Evolutionary conservation across 2,329 filamentous ascomycete genomes (phyloP), one percentile per base, ranked within the genome.

Genomic region (Hymenotorrendiella dingleyae): DNA sequence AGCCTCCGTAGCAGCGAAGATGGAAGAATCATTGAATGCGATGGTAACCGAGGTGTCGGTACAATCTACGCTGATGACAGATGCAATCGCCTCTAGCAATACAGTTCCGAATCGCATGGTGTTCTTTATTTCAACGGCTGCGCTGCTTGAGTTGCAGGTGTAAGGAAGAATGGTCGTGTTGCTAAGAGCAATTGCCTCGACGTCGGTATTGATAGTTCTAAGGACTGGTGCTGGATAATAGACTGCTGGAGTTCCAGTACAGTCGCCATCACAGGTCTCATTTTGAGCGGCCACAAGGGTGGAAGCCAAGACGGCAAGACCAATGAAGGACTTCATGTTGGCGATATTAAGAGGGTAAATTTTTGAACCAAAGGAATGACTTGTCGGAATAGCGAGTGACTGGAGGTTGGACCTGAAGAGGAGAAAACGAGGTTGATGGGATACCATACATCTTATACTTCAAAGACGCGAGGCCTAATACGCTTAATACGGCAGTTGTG

Each of bases 1-100:
- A 19, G 19, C 23, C 23, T 50, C 42, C n/a, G 53, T 45, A 6
- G 43, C 42, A 8, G 34, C 34, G 47, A 64, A 64, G 6, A 54
- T 50, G 6, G 43, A 22, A 5, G 52, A 45, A 23, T 51, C 47
- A 41, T 53, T 49, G 47, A 66, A 57, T 8, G 52, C 53, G 6
- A 56, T 33, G 12, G 41, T 28, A 14, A 64, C 54, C 6, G 49
- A 52, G 33, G 44, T 40, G 26, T 47, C 43, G 19, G 49, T 50
- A 44, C 62, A 64, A 40, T 53, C 54, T 26, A 64, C 62, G n/a
- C 49, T 54, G 36, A 41, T 42, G 21, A 64, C 44, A 7, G 53
- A 42, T 11, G 53, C 55, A 40, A 64, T 57, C 3, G 58, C 37
- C 49, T 65, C 63, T 3, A 65, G 54, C 11, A 63, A 26, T 5